Evolutionary conservation across 495 filamentous ascomycete genomes (phyloP), one percentile per base, ranked within the genome.

Genomic region (Penicillium desertorum): DNA sequence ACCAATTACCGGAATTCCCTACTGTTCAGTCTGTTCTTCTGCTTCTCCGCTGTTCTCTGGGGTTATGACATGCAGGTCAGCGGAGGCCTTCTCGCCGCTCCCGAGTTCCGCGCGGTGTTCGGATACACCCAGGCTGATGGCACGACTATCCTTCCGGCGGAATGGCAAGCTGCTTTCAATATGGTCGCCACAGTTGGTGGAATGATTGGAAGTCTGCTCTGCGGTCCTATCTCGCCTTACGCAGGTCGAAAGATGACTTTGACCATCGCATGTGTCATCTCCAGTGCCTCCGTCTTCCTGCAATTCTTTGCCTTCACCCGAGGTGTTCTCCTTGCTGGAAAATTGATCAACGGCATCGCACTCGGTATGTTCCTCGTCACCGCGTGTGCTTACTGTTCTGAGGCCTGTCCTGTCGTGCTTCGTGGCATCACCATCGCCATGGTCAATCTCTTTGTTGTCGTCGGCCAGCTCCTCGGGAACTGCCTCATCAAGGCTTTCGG

Each of bases 41-140:
- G 54, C 34, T 49, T 57, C 45, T 57, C 54, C 9, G 54, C 54
- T 16, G 42, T 57, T 6, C 45, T 57, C 10, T 57, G 72, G 72
- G 74, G 71, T 6, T 77, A 75, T 41, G 74, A 77, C 57, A 69
- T 66, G 25, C 74, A 77, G 51, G 65, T 77, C 39, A 77, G 69
- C 39, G 71, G 72, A 2, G 65, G 69, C 1, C 65, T 73, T 48
- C 61, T 76, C 32, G 58, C 64, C 23, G 65, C 73, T 1, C 70
- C 72, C 32, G 57, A 68, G 17, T 76, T 76, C 49, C 63, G 71
- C 8, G 30, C 49, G 19, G 56, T 71, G 20, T 76, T 72, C 60
- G 72, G 73, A 36, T 71, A 74, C 42, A 43, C 65, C 5, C 71
- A 65, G 45, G 29, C 72, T 0, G 72, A 64, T 4, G 34, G 57